Evolutionary conservation across 2,329 filamentous ascomycete species (phyloP), one percentile per base, ranked within the genome.

Genomic region (Nemania sp.): DNA sequence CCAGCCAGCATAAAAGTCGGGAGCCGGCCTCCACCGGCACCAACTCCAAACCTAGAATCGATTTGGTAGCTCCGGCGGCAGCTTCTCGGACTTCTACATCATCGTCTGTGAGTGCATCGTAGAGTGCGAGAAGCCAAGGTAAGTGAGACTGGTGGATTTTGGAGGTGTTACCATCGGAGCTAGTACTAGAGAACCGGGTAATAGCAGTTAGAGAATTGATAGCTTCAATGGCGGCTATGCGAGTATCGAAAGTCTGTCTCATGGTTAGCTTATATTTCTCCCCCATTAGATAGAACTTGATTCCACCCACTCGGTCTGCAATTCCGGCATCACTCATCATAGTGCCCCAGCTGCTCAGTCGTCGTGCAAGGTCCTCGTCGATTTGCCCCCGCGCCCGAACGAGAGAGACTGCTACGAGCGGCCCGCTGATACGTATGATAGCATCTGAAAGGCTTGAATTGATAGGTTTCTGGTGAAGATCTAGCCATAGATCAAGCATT

Each of bases 21-120:
- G 77, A 77, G 8, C 82, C 82, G 2, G 86, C 83, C 68, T 86
- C 82, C 38, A 86, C 79, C 38, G 84, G 82, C 10, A 85, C 82
- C 43, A 87, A 79, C 3, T 72, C 61, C 27, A 78, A 74, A 22
- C 78, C 80, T 7, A 90, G 72, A 26, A 92, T 77, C 24, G 75
- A 77, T 5, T 80, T 77, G 0, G 85, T 82, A 1, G 87, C 84
- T 0, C 73, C 67, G 2, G 90, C 87, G 7, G 90, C 91, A 0
- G 87, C 78, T 38, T 90, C 87, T 52, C 95, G 89, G 70, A 98
- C 87, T 65, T 98, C 94, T 69, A 97, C 93, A 76, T 98, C 95
- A 76, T 98, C 95, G 76, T 98, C 96, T 76, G 93, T 92, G 4
- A 97, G 85, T 53, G 89, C 84, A 76, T 93, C 90, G 79, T 96